phyloP scores from a whole-genome alignment of 805 yeast species.

The Ogataea polymorpha region DNA sequence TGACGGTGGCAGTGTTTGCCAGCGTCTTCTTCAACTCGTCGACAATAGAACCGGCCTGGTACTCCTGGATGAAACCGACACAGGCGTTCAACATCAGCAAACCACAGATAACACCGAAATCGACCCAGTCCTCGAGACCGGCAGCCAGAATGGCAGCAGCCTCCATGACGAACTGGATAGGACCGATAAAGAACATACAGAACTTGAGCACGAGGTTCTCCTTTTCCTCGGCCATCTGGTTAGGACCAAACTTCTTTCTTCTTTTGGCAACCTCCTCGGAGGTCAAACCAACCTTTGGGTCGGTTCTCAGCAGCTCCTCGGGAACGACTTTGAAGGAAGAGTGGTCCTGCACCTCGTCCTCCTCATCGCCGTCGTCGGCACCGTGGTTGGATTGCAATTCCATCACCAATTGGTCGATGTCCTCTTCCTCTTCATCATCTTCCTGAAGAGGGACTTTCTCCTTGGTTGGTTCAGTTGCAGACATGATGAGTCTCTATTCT shows the following conservation, averaged over 20 bases:
- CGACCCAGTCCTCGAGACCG: conserved; percentile 97
- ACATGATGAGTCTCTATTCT: conserved; percentile 13
- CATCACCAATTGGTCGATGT: conserved; percentile 67
- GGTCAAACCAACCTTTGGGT: conserved; percentile 72
- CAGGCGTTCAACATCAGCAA: conserved; percentile 79
- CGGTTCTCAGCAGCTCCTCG: conserved; percentile 80
- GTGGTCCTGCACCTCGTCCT: conserved; percentile 48
- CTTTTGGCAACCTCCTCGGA: conserved; percentile 76
- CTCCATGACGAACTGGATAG: conserved; percentile 96
- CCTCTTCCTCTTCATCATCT: conserved; percentile 63
- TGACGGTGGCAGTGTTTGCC: conserved; percentile 82
- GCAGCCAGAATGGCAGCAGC: conserved; percentile 95
- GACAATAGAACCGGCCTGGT: conserved; percentile 97
- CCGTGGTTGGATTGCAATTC: conserved; percentile 74
- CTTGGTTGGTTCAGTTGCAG: conserved; percentile 22
- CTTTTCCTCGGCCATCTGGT: conserved; percentile 87
- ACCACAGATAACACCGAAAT: conserved; percentile 96
- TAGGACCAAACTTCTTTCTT: conserved; percentile 87
- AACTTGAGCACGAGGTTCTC: conserved; percentile 80
- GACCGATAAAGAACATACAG: conserved; percentile 87
- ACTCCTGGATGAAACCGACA: conserved; percentile 96
- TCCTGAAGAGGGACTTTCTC: conserved; percentile 36
- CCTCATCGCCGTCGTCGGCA: conserved; percentile 46
- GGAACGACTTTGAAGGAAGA: conserved; percentile 75
- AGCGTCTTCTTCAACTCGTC: conserved; percentile 93